phyloP scores from a whole-genome alignment of 2,329 filamentous ascomycete species.

The Ophiostoma sp. region DNA sequence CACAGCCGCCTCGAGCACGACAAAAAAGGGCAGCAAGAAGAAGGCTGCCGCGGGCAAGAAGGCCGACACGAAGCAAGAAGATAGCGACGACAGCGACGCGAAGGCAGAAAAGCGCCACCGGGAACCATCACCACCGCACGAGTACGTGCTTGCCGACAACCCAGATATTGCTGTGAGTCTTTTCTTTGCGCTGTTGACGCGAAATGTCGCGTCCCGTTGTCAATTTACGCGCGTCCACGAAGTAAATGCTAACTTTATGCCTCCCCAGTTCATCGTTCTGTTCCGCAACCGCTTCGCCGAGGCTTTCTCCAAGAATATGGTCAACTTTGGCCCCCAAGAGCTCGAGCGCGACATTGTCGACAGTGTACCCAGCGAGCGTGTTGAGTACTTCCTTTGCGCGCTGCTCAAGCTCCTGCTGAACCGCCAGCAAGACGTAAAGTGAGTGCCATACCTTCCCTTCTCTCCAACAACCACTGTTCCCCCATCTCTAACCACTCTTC shows the following conservation, averaged over 20 bases:
- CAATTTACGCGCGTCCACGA: slow-evolving; percentile 22
- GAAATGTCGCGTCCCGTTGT: slow-evolving; percentile 51
- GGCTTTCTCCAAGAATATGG: slow-evolving; percentile 80
- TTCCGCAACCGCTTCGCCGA: slow-evolving; percentile 93
- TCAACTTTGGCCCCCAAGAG: slow-evolving; percentile 93
- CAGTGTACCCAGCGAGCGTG: slow-evolving; percentile 74
- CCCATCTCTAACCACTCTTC: background rate
- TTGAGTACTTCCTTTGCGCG: slow-evolving; percentile 86
- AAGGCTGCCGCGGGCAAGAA: background rate
- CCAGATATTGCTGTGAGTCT: slow-evolving; percentile 86
- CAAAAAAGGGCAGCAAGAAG: slow-evolving; percentile 18
- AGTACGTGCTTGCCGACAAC: slow-evolving; percentile 87
- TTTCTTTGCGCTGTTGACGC: slow-evolving; percentile 45
- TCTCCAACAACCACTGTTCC: slow-evolving; percentile 41
- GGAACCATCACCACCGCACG: slow-evolving; percentile 83
- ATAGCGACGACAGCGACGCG: slow-evolving; percentile 58
- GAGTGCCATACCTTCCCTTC: slow-evolving; percentile 43
- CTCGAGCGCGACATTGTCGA: slow-evolving; percentile 84
- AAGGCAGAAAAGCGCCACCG: slow-evolving; percentile 71
- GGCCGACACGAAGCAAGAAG: slow-evolving; percentile 12
- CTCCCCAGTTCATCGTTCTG: slow-evolving; percentile 88
- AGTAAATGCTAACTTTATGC: slow-evolving; percentile 36
- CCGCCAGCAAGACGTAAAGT: slow-evolving; percentile 99
- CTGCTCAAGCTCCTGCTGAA: slow-evolving; percentile 86
- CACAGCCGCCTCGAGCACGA: slow-evolving; percentile 36